These are phyloP conservation scores for Torrubiella hemipterigena DNA, from an alignment of 2,329 filamentous ascomycete species.

Conservation along the genomic window DNA sequence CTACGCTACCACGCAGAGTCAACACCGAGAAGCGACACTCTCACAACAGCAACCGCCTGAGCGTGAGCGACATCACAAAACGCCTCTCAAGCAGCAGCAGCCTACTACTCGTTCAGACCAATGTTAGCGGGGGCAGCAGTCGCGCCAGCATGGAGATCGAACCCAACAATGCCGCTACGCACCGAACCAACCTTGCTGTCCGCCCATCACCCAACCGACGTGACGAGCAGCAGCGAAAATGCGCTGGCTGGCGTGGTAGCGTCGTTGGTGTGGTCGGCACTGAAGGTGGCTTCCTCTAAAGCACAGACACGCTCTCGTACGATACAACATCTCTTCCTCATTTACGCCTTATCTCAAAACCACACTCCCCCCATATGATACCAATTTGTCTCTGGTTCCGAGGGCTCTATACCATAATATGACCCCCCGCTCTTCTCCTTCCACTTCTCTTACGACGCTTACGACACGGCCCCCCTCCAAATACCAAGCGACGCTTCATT, in stretches of 20 bases:
- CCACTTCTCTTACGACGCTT: constrained; percentile 1
- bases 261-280: constrained; percentile 43
- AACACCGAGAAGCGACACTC: constrained; percentile 37
- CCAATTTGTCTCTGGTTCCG: too few species aligned
- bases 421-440: constrained; percentile 1
- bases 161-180: constrained; percentile 21
- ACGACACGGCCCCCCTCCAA: too few species aligned
- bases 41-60: constrained; percentile 44
- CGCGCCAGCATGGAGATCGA: constrained; percentile 34
- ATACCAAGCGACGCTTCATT: too few species aligned
- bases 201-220: constrained; percentile 20
- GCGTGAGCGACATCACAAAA: constrained; percentile 50
- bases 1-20: constrained; percentile 14
- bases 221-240: constrained; percentile 27
- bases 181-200: constrained; percentile 29
- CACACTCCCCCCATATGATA: too few species aligned
- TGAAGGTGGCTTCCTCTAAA: constrained; percentile 45
- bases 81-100: constrained; percentile 49
- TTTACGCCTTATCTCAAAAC: too few species aligned
- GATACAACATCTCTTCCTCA: too few species aligned
- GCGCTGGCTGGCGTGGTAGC: constrained; percentile 45
- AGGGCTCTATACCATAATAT: too few species aligned
- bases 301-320: too few species aligned
- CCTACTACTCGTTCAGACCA: constrained; percentile 46
- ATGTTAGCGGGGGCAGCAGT: constrained; percentile 36